Evolutionary conservation across 805 yeast genomes (phyloP).

Genomic region (Saitoella complicata): DNA sequence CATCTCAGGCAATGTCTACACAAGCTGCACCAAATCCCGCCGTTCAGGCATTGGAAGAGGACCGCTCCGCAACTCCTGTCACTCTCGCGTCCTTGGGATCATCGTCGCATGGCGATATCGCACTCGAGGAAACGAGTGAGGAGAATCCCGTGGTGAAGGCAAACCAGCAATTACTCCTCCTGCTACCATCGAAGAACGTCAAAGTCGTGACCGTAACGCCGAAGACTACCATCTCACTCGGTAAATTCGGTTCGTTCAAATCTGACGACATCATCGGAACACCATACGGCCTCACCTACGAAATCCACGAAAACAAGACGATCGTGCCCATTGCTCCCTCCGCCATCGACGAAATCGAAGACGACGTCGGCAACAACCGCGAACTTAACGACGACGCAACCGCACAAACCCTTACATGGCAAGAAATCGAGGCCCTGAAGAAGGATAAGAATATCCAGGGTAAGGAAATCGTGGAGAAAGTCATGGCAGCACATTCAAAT

Average conservation of each 20-base stretch:
- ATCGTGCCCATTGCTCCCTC: slow-evolving; percentile 14
- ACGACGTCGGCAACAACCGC: slow-evolving; percentile 36
- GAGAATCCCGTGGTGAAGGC: slow-evolving; percentile 24
- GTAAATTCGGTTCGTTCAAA: slow-evolving; percentile 79
- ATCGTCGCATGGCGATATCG: too few relatives aligned
- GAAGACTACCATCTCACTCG: slow-evolving; percentile 51
- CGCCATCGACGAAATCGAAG: slow-evolving; percentile 28
- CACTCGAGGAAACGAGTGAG: background rate
- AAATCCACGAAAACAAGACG: slow-evolving; percentile 40
- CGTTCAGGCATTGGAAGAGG: too few relatives aligned
- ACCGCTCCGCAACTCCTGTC: too few relatives aligned
- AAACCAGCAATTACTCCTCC: slow-evolving; percentile 43
- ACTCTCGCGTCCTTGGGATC: too few relatives aligned
- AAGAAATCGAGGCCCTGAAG: slow-evolving; percentile 76
- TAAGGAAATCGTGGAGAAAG: slow-evolving; percentile 60
- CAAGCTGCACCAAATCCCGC: too few relatives aligned
- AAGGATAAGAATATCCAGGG: slow-evolving; percentile 41
- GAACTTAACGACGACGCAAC: slow-evolving; percentile 49
- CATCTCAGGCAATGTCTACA: too few relatives aligned
- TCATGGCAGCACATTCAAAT: slow-evolving; percentile 69
- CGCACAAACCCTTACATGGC: slow-evolving; percentile 55
- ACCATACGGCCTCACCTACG: slow-evolving; percentile 81
- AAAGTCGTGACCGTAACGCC: slow-evolving; percentile 54
- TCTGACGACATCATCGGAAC: slow-evolving; percentile 63
- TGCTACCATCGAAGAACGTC: slow-evolving; percentile 67